Evolutionary conservation across 805 yeast species (phyloP).

Genomic region (Ogataea henricii): DNA sequence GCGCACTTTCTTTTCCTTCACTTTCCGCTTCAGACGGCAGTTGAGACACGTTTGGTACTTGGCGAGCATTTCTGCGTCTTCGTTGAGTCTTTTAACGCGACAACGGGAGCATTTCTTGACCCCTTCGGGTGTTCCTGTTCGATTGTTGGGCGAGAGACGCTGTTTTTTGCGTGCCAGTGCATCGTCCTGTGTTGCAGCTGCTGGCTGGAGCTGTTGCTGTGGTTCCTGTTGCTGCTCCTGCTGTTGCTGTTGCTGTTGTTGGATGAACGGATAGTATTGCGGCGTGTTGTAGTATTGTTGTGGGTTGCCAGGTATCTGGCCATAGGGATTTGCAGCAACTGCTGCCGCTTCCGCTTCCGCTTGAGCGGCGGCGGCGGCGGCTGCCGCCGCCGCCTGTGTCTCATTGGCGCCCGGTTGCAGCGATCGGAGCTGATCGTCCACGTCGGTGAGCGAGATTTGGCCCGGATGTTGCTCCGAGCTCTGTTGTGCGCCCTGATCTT

Average conservation of each 20-base stretch:
- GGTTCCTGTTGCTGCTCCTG: neutral
- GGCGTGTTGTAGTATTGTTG: conserved; percentile 22
- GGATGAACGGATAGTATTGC: conserved; percentile 23
- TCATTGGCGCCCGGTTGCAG: conserved; percentile 14
- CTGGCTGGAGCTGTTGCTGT: conserved; percentile 7
- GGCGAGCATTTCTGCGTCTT: conserved; percentile 34
- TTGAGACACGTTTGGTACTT: conserved; percentile 45
- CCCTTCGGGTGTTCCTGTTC: conserved; percentile 14
- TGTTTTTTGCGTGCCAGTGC: conserved; percentile 11
- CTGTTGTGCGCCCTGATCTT: conserved; percentile 13
- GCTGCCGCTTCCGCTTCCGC: conserved; percentile 14
- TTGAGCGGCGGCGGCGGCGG: conserved; percentile 6
- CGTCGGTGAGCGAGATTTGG: conserved; percentile 26
- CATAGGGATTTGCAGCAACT: conserved; percentile 10
- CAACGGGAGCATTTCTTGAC: conserved; percentile 47
- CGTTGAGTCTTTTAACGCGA: conserved; percentile 40
- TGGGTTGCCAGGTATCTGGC: conserved; percentile 12
- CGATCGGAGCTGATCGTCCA: conserved; percentile 28
- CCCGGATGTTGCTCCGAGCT: conserved; percentile 10
- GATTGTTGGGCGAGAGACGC: conserved; percentile 2
- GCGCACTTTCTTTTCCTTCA: conserved; percentile 33
- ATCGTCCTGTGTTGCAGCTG: conserved; percentile 6
- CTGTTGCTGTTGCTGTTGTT: conserved; percentile 2
- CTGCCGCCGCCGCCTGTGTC: conserved; percentile 10
- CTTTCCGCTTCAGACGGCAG: conserved; percentile 43